Base-by-base conservation (phyloP, 2,329 filamentous ascomycete species). In the Malbranchea cinnamomea region DNA sequence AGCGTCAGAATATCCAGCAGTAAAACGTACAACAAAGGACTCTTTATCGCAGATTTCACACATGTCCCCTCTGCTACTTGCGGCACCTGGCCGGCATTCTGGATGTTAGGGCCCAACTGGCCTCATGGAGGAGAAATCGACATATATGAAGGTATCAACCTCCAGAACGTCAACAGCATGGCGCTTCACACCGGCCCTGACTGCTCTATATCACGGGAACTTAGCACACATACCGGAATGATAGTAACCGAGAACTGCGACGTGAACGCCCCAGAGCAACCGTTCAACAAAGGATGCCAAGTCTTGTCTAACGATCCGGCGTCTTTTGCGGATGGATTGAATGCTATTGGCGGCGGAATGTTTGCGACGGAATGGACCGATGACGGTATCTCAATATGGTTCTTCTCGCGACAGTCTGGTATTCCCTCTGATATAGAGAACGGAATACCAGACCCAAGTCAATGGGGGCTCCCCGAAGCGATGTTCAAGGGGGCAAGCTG, bases 271-370 rank as follows among this genome's bases (percentile, higher is more conserved):
- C 37, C 47, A 4, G 50, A 40, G 11, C 54, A 60, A 35, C 36
- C 35, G 26, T 45, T 47, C 26, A 62, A 57, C 33, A 49, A 46
- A n/a, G 57, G 54, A 31, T 61, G 59, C 40, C 48, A 48, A n/a
- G 56, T 62, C 33, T 45, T 48, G 20, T 47, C 47, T 19, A 36
- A 41, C 2, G 50, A 47, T 4, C 54, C 11, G 39, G 47, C 18
- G 49, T 54, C 14, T 30, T 74, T 63, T 33, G 72, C 72, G 20
- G 48, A 50, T 4, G 59, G 50, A 0, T 67, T 77, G 51, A 78
- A 69, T 39, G 37, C 45, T 3, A 42, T 52, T 10, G 55, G 56
- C 2, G 65, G 65, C 26, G 64, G 63, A 28, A 46, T 68, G 1
- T 60, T 65, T 39, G 65, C 62, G 1, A 53, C 64, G 41, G 58